Evolutionary conservation across 2,329 filamentous ascomycete species (phyloP).

Genomic region (Alternaria ethzedia): DNA sequence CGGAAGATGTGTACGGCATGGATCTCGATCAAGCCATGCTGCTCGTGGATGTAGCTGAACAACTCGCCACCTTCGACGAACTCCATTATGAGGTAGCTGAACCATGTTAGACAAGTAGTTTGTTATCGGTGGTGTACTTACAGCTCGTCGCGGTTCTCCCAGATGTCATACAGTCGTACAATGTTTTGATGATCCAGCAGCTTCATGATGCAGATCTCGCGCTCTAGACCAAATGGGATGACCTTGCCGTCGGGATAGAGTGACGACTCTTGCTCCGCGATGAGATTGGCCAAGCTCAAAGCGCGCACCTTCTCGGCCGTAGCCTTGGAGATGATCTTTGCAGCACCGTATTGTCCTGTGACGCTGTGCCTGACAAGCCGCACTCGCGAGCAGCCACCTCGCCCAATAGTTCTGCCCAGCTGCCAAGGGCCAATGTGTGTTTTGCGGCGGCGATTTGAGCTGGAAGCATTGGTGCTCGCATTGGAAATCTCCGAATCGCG

Average conservation of each 20-base stretch:
- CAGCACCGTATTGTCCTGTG: slow-evolving; percentile 82
- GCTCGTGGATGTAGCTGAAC: slow-evolving; percentile 81
- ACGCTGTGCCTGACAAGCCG: slow-evolving; percentile 80
- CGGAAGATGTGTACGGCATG: slow-evolving; percentile 85
- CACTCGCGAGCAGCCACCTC: slow-evolving; percentile 88
- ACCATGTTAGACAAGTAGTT: slow-evolving; percentile 17
- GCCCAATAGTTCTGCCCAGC: slow-evolving; percentile 85
- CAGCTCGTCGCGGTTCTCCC: slow-evolving; percentile 96
- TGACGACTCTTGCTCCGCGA: slow-evolving; percentile 67
- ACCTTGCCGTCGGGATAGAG: slow-evolving; percentile 64
- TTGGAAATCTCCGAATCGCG: slow-evolving; percentile 62
- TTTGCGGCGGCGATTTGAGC: slow-evolving; percentile 60
- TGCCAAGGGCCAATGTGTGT: slow-evolving; percentile 94
- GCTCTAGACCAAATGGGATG: slow-evolving; percentile 87
- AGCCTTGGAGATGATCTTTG: slow-evolving; percentile 90
- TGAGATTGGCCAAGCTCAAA: slow-evolving; percentile 82
- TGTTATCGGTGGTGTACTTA: slow-evolving; percentile 57
- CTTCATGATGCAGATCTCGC: slow-evolving; percentile 97
- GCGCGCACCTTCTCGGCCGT: slow-evolving; percentile 82
- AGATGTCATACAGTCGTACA: slow-evolving; percentile 93
- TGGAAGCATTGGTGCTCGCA: slow-evolving; percentile 59
- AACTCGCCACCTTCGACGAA: slow-evolving; percentile 85
- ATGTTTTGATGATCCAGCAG: slow-evolving; percentile 94
- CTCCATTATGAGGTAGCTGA: slow-evolving; percentile 91
- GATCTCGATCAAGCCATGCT: slow-evolving; percentile 77